These are phyloP conservation scores for Colletotrichum paranaense DNA, from an alignment of 2,329 filamentous ascomycete genomes.

Conservation along the genomic window DNA sequence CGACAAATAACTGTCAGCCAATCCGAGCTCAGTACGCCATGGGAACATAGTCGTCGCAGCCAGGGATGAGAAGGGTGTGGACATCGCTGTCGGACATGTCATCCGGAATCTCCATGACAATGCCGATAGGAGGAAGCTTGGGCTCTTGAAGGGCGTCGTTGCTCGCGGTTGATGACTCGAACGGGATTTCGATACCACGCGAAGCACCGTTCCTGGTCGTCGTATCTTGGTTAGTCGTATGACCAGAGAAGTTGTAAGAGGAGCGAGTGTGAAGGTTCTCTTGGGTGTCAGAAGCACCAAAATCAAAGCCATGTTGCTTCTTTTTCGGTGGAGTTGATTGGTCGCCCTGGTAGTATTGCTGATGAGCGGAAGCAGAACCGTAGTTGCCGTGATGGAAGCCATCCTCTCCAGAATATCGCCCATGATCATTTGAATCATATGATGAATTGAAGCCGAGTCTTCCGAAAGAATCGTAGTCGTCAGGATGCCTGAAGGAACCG, in stretches of 20 bases:
- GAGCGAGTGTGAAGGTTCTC: neutral
- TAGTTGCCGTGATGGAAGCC: neutral
- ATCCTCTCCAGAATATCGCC: neutral
- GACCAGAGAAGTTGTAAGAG: neutral
- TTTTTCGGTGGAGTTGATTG: neutral
- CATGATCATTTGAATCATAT: neutral
- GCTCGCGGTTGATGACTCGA: conserved; percentile 3
- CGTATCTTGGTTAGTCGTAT: neutral
- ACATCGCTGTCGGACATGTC: conserved; percentile 29
- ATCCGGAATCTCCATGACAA: conserved; percentile 32
- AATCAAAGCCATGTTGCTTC: neutral
- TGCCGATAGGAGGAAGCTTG: conserved; percentile 9
- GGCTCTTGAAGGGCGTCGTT: neutral
- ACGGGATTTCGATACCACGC: neutral
- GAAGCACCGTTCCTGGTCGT: neutral
- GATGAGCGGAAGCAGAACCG: neutral
- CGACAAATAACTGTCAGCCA: neutral
- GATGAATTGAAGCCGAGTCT: neutral
- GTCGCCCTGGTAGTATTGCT: neutral
- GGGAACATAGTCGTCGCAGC: conserved; percentile 31
- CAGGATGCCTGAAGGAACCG: neutral
- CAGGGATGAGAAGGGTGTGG: conserved; percentile 30
- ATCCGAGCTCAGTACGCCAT: neutral
- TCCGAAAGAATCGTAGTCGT: neutral
- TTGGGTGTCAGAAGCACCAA: neutral